Evolutionary conservation across 2,329 filamentous ascomycete genomes (phyloP), one percentile per base, ranked within the genome.

Genomic region (Fusarium piperis): DNA sequence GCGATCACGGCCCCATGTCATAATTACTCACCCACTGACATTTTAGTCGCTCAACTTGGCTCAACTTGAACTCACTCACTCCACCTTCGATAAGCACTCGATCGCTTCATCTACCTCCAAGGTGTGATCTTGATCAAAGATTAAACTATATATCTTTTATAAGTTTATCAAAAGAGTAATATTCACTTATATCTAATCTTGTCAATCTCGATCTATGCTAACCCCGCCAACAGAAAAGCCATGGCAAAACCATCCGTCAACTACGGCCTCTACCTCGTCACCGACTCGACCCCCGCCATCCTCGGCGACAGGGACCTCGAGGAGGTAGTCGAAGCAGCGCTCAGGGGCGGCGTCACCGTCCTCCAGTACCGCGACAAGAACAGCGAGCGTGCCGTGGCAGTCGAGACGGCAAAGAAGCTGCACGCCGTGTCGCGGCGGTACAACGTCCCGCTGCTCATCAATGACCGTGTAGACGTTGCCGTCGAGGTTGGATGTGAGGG

Each of bases 311-410:
- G 88, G 74, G 87, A 94, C 79, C 86, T 98, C 38, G 88, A 89
- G 66, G 75, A 88, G 11, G 91, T 97, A 1, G 94, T 98, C 60
- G 90, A 92, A 76, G 87, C 89, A 51, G 92, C 94, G 20, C 81
- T 97, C 57, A 85, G 88, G 79, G 94, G 94, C 80, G 94, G 94
- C 85, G 93, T 93, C 46, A 95, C 93, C 3, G 85, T 96, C 51
- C 93, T 98, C 36, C 95, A 98, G 83, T 95, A 95, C 79, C 90
- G 95, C 79, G 94, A 98, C 84, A 98, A 98, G 84, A 90, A 86
- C 44, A 91, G 90, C 78, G 92, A 95, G 75, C 96, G 93, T 2
- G 89, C 87, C 20, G 85, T 85, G 12, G 87, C 96, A 68, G 88
- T 97, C 53, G 83, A 86, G n/a, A 93, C 87, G 44, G 95, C 92